A percentile compares a stretch with the other conserved stretches of the same genome.
These are phyloP conservation scores for Hanseniaspora jakobsenii DNA, from an alignment of 805 yeast species.

Conservation along the genomic window DNA sequence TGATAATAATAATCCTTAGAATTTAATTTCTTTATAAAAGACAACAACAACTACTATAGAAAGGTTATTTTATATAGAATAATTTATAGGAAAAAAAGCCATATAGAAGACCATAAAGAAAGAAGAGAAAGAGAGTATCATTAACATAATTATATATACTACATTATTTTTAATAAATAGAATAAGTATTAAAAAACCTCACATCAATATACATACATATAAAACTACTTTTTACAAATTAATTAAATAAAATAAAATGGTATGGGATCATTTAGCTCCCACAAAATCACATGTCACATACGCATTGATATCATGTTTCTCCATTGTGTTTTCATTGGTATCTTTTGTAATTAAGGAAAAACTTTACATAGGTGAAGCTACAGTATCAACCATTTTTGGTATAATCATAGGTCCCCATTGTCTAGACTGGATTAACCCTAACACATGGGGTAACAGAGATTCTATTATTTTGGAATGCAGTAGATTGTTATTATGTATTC, in stretches of 20 bases:
- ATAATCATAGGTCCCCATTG: conserved; percentile 82
- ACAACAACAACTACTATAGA: too few relatives aligned
- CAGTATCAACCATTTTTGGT: conserved; percentile 77
- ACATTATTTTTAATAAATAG: too few relatives aligned
- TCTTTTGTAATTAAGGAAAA: conserved; percentile 75
- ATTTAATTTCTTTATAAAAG: too few relatives aligned
- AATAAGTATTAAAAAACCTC: not conserved
- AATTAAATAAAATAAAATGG: conserved; percentile 18
- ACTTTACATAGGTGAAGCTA: conserved; percentile 81
- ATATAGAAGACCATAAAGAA: too few relatives aligned
- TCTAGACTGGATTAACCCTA: conserved; percentile 70
- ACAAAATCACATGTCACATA: conserved; percentile 74
- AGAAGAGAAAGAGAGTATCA: too few relatives aligned
- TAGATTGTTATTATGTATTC: conserved; percentile 70
- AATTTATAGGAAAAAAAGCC: too few relatives aligned
- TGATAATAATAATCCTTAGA: too few relatives aligned
- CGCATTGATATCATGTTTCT: conserved; percentile 75
- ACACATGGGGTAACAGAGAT: conserved; percentile 65
- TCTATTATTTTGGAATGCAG: conserved; percentile 71
- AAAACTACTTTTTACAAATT: not conserved
- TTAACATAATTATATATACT: too few relatives aligned
- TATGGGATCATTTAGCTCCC: conserved; percentile 28
- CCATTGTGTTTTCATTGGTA: conserved; percentile 65
- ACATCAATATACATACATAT: not conserved
- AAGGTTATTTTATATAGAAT: too few relatives aligned